Conservation (phyloP, 2,329 filamentous ascomycete genomes). For the Podosphaera xanthii region DNA sequence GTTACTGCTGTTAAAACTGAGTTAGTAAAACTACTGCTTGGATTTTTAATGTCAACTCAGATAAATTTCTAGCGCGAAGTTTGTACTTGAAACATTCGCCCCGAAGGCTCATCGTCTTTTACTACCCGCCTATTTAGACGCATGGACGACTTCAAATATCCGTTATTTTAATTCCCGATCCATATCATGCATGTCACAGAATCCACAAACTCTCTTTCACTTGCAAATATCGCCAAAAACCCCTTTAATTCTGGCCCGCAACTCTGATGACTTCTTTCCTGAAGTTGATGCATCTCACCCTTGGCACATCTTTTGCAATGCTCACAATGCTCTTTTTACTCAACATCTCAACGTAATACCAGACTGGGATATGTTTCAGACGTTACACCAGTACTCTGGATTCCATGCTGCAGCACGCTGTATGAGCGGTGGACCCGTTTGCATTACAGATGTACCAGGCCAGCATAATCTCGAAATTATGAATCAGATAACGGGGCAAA, state of each 20-base stretch:
- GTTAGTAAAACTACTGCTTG: constrained; percentile 5
- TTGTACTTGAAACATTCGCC: constrained; percentile 57
- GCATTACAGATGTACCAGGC: constrained; percentile 78
- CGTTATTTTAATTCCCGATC: constrained; percentile 55
- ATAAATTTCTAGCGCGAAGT: constrained; percentile 34
- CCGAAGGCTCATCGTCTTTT: constrained; percentile 49
- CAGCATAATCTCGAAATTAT: constrained; percentile 58
- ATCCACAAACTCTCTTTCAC: constrained; percentile 68
- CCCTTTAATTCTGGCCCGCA: constrained; percentile 53
- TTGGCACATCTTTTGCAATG: constrained; percentile 92
- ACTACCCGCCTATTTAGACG: constrained; percentile 57
- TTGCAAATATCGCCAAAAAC: constrained; percentile 58
- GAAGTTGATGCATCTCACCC: constrained; percentile 58
- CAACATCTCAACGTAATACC: constrained; percentile 71
- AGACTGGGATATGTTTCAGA: constrained; percentile 57
- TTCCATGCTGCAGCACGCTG: constrained; percentile 84
- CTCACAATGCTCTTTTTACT: constrained; percentile 65
- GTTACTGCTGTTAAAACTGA: constrained; percentile 85
- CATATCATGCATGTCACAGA: constrained; percentile 89
- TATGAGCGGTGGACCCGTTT: constrained; percentile 76
- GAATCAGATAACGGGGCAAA: constrained; percentile 56
- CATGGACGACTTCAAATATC: constrained; percentile 59
- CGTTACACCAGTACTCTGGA: constrained; percentile 40
- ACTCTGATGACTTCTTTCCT: constrained; percentile 84
- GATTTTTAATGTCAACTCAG: background rate